Evolutionary conservation across 306 rosid genomes (phyloP).

Genomic region (Elaeagnus macrophylla): DNA sequence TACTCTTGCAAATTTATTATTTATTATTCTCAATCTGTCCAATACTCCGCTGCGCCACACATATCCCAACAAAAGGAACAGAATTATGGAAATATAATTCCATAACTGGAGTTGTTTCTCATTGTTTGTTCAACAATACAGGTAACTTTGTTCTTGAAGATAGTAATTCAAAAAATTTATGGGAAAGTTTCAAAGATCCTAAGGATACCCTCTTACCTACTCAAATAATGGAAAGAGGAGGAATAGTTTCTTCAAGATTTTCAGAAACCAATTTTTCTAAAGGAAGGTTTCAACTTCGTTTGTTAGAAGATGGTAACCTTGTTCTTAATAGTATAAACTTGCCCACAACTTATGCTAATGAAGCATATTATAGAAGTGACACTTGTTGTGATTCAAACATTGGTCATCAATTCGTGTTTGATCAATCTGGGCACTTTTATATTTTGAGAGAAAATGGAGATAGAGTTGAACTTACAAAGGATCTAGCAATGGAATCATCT

Average conservation of each 20-base stretch:
- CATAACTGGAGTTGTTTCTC: conserved; percentile 5
- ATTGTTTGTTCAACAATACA: conserved; percentile 2
- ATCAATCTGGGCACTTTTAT: conserved; percentile 25
- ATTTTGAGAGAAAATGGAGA: conserved; percentile 21
- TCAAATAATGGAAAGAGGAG: conserved; percentile 22
- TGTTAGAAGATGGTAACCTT: conserved; percentile 33
- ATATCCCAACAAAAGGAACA: conserved; percentile 15
- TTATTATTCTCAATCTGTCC: no score
- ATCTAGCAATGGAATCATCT: not conserved
- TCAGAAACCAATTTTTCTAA: conserved; percentile 21
- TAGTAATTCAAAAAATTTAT: conserved; percentile 3
- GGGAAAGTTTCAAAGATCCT: conserved; percentile 39
- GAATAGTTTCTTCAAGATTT: conserved; percentile 13
- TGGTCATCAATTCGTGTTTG: conserved; percentile 30
- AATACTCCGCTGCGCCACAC: no score
- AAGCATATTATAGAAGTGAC: not conserved
- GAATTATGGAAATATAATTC: conserved; percentile 8
- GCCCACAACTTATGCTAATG: conserved; percentile 8
- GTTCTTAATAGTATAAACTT: conserved; percentile 22
- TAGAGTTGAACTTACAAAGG: not conserved
- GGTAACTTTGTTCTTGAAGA: conserved; percentile 19
- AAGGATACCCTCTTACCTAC: conserved; percentile 45
- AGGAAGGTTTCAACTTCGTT: conserved; percentile 31
- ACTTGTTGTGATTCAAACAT: conserved; percentile 3
- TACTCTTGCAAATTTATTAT: no score